phyloP scores from a whole-genome alignment of 2,329 filamentous ascomycete genomes.

The Atkinsonella texensis region DNA sequence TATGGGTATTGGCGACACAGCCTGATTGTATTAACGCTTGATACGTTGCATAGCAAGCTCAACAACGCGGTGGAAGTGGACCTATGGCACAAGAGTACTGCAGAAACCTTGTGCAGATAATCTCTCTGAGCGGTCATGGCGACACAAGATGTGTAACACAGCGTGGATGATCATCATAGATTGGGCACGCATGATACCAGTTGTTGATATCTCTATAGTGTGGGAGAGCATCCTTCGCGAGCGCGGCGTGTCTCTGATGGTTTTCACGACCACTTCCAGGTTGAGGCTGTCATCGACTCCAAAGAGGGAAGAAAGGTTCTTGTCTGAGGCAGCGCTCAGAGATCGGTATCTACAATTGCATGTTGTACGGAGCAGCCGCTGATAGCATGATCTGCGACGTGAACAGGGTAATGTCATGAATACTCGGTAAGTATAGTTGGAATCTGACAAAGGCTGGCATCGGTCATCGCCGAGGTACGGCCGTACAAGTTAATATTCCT shows the following conservation, averaged over 20 bases:
- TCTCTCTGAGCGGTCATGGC: not conserved
- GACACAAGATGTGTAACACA: slow-evolving; percentile 1
- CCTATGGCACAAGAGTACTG: not conserved
- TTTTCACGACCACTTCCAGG: not conserved
- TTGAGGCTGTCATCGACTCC: not conserved
- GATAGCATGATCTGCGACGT: no score
- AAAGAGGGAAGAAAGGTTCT: no score
- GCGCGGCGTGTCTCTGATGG: not conserved
- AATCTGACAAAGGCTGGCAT: no score
- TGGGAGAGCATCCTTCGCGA: not conserved
- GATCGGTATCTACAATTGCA: not conserved
- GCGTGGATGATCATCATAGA: not conserved
- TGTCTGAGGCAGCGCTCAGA: no score
- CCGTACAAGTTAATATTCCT: no score
- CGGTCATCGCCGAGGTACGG: no score
- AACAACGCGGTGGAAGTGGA: not conserved
- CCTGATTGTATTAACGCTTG: not conserved
- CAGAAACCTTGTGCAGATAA: not conserved
- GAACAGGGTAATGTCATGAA: no score
- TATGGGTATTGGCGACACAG: not conserved
- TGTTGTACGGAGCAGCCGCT: no score
- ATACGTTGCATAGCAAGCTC: not conserved
- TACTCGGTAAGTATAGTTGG: no score
- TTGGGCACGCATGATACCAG: not conserved
- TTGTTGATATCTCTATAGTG: not conserved